phyloP scores from a whole-genome alignment of 2,329 filamentous ascomycete species.

The Cladophialophora immunda region DNA sequence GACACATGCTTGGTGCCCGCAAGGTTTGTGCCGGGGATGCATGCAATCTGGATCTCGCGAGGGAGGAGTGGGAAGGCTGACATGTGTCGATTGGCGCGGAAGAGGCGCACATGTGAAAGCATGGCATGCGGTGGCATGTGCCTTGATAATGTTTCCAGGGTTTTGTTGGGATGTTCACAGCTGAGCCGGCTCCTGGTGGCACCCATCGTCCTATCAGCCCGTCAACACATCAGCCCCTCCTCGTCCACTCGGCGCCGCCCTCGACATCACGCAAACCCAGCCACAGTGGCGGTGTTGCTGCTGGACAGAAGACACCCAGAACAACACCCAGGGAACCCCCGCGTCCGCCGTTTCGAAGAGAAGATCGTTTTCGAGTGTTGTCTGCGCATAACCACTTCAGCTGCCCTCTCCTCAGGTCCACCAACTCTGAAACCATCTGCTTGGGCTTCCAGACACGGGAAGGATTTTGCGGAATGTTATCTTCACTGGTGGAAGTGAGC shows the following conservation, averaged over 20 bases:
- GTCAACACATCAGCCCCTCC: not conserved
- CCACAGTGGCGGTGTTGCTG: not conserved
- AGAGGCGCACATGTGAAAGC: constrained; percentile 17
- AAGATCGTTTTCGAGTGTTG: not conserved
- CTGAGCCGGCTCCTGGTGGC: too few species aligned
- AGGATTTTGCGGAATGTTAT: not conserved
- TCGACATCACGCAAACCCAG: not conserved
- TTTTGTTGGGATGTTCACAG: constrained; percentile 19
- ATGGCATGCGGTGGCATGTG: not conserved
- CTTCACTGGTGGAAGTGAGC: not conserved
- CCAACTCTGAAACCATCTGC: not conserved
- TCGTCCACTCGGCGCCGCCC: not conserved
- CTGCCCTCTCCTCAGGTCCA: not conserved
- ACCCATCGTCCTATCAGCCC: not conserved
- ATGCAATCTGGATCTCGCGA: constrained; percentile 8
- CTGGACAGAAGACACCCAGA: not conserved
- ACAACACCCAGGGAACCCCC: not conserved
- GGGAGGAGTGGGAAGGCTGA: constrained; percentile 12
- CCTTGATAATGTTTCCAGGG: not conserved
- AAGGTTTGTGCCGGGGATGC: constrained; percentile 11
- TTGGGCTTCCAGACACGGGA: not conserved
- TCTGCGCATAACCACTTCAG: not conserved
- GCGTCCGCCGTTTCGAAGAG: not conserved
- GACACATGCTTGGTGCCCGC: constrained; percentile 23
- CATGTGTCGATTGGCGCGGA: constrained; percentile 21